Evolutionary conservation across 805 yeast species (phyloP).

Genomic region (Candida caryicola): DNA sequence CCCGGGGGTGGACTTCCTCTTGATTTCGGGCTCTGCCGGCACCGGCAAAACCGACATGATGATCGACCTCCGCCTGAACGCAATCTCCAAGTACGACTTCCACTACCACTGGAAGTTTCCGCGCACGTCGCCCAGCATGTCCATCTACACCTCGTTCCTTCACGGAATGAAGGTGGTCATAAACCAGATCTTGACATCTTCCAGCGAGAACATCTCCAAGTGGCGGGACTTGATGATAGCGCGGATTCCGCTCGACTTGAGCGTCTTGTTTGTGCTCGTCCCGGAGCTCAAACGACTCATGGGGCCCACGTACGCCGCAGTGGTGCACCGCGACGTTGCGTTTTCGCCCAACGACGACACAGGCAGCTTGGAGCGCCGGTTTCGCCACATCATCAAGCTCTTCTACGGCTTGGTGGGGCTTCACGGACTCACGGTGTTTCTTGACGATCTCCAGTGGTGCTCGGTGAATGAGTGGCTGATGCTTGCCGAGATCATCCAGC

Average conservation of each 20-base stretch:
- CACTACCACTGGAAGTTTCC: slow-evolving; percentile 33
- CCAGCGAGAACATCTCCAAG: slow-evolving; percentile 29
- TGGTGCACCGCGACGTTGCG: slow-evolving; percentile 1
- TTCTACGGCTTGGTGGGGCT: slow-evolving; percentile 40
- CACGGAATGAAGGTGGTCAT: slow-evolving; percentile 38
- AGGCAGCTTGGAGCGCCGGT: slow-evolving; percentile 35
- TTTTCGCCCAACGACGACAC: slow-evolving; percentile 11
- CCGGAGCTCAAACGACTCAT: slow-evolving; percentile 45
- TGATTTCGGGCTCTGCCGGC: slow-evolving; percentile 44
- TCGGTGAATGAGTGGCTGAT: slow-evolving; percentile 30
- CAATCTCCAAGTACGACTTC: slow-evolving; percentile 29
- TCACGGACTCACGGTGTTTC: slow-evolving; percentile 42
- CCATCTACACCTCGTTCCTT: slow-evolving; percentile 36
- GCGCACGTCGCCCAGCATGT: slow-evolving; percentile 22
- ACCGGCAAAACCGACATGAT: slow-evolving; percentile 45
- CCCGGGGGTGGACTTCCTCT: slow-evolving; percentile 19
- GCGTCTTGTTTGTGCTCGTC: slow-evolving; percentile 37
- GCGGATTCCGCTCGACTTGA: slow-evolving; percentile 40
- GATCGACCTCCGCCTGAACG: slow-evolving; percentile 33
- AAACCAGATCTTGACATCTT: slow-evolving; percentile 39
- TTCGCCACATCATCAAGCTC: slow-evolving; percentile 41
- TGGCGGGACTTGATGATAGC: slow-evolving; percentile 43
- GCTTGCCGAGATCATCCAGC: slow-evolving; percentile 25
- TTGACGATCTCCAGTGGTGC: slow-evolving; percentile 49
- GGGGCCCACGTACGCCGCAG: slow-evolving; percentile 38